These are phyloP conservation scores for Neohortaea acidophila DNA, from an alignment of 495 filamentous ascomycete species.

Conservation along the genomic window DNA sequence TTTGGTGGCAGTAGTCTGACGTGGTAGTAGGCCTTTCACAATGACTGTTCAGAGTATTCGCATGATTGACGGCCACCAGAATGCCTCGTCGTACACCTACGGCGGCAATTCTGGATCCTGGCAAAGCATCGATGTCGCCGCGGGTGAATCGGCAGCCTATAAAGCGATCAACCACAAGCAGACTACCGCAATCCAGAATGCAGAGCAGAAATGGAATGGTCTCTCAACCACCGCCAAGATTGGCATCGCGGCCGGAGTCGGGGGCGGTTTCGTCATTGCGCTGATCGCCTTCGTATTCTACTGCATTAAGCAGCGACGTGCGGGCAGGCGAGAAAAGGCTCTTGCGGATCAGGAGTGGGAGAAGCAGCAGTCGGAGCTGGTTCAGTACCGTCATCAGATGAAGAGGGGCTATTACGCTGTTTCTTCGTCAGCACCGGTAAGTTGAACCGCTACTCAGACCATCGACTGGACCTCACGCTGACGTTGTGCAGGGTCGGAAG, in stretches of 20 bases:
- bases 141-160: slow-evolving; percentile 14
- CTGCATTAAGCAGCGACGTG: slow-evolving; percentile 14
- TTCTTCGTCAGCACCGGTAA: too few relatives aligned
- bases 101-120: slow-evolving; percentile 14
- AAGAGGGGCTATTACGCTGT: slow-evolving; percentile 14
- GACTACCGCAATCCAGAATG: slow-evolving; percentile 6
- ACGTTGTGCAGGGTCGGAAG: too few relatives aligned
- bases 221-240: slow-evolving; percentile 17
- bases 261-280: slow-evolving; percentile 1
- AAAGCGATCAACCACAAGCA: slow-evolving; percentile 10
- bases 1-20: not conserved
- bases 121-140: slow-evolving; percentile 12
- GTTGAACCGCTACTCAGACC: too few relatives aligned
- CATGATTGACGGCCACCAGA: slow-evolving; percentile 14
- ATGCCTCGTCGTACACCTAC: slow-evolving; percentile 15
- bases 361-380: slow-evolving; percentile 10
- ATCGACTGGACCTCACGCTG: too few relatives aligned
- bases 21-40: slow-evolving; percentile 14
- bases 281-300: slow-evolving; percentile 6
- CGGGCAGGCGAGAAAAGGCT: slow-evolving; percentile 11
- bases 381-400: slow-evolving; percentile 12
- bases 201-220: slow-evolving; percentile 7
- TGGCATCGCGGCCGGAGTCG: slow-evolving; percentile 15
- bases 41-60: slow-evolving; percentile 17
- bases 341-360: slow-evolving; percentile 16